Evolutionary conservation across 164 flowering plant genomes (phyloP).

Genomic region (Stephania japonica): DNA sequence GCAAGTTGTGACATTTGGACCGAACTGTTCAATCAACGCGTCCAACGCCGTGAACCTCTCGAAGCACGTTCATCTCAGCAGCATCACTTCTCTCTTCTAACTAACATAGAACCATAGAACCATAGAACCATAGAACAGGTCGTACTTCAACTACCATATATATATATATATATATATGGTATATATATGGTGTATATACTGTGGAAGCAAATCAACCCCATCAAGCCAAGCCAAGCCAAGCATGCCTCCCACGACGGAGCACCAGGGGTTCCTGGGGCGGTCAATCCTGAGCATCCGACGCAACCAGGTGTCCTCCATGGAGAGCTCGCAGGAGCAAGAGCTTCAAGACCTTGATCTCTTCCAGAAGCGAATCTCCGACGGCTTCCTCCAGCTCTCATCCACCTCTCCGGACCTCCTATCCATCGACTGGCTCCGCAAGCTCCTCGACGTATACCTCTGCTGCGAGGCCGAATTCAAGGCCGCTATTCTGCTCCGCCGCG

Average conservation of each 20-base stretch:
- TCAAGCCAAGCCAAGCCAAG: no score
- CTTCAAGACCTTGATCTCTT: conserved; percentile 62
- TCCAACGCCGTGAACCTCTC: no score
- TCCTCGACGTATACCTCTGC: conserved; percentile 59
- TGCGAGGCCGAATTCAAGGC: conserved; percentile 83
- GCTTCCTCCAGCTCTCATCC: conserved; percentile 38
- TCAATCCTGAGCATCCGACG: conserved; percentile 68
- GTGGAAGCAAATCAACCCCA: no score
- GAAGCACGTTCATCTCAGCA: no score
- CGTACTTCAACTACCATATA: no score
- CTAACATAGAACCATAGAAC: no score
- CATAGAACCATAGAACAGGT: no score
- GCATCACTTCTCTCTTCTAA: no score
- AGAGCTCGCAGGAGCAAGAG: conserved; percentile 54
- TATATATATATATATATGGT: no score
- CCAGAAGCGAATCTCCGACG: conserved; percentile 56
- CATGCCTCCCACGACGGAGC: conserved; percentile 63
- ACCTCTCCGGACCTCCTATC: conserved; percentile 36
- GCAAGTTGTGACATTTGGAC: no score
- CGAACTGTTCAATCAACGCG: no score
- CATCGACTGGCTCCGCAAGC: conserved; percentile 57
- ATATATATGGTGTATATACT: no score
- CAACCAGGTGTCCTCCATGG: conserved; percentile 61
- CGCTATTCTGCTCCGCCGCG: conserved; percentile 48
- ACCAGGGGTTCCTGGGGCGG: conserved; percentile 64